Base-by-base conservation (phyloP, 352 stramenopile species). In the Halophytophthora polymorphica region DNA sequence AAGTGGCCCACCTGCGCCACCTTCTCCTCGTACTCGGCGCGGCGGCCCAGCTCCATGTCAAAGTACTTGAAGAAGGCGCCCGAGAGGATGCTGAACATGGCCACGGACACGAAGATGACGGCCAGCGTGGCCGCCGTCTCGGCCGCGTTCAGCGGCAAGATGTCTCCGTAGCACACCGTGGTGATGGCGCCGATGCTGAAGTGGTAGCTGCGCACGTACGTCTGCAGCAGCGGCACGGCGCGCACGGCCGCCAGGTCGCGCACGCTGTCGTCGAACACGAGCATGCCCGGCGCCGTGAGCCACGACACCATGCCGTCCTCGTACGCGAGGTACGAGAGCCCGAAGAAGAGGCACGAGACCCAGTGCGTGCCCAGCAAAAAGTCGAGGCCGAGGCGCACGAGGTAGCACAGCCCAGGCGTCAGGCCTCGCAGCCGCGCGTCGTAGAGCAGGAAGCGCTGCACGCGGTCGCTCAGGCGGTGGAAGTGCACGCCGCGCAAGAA, bases 181-280 rank as follows among this genome's bases (percentile, higher is more conserved):
- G 76, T 89, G 53, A 88, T 85, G n/a, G 78, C 78, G 4, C 76
- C 76, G 25, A 89, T 88, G 40, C 78, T 86, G 40, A 85, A 89
- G 53, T 89, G 71, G 13, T 71, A 77, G 34, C 69, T 77, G 10
- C 78, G 78, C 18, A 75, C 34, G 37, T 87, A 89, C 8, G 64
- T 58, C 8, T 69, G 43, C 1, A 51, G 11, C 3, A 83, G 28
- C 2, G 78, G 48, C 17, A 89, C 58, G 14, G 52, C 50, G 0
- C 58, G 62, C 34, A 89, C 62, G 4, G 68, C 66, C 4, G 38
- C 17, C 34, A 72, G 49, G 19, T 50, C 65, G 1, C 22, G 21
- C 19, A 68, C 64, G 6, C 61, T 66, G 19, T 57, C 38, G 7
- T 54, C 59, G 34, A 85, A 83, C 12, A 58, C 61, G 6, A 89